Base-by-base conservation (phyloP, 2,329 filamentous ascomycete species). In the Sporothrix globosa region DNA sequence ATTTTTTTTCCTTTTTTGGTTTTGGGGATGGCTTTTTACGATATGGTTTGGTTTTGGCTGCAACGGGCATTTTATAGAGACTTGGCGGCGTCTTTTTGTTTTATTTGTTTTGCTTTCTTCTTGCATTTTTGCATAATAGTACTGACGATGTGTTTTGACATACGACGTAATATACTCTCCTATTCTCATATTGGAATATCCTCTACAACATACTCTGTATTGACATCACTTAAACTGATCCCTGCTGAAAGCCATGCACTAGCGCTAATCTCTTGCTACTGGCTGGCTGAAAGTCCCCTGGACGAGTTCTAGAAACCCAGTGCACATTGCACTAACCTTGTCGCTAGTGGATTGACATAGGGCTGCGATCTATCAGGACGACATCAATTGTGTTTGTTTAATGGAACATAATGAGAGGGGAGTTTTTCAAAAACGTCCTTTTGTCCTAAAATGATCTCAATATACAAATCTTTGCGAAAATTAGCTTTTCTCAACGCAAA, bases 71-170 rank as follows among this genome's bases (percentile, higher is more conserved):
- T 46, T 27, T 46, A 27, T 46, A 44, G 27, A 63, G 58, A 63
- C 39, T 58, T 63, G 58, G 58, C 21, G 58, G 39, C 58, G 60
- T 70, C 39, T 63, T 67, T 67, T 67, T 58, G 7, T 56, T 44
- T 10, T 7, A 2, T 58, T 63, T 52, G 19, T 13, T 67, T 48
- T 52, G 17, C 41, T 56, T 61, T 52, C 30, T 39, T n/a, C 10
- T 4, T 44, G 11, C 14, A 17, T 24, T 41, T 30, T 54, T 69
- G 30, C 21, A 27, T 54, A 44, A 6, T 11, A 19, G 50, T 44
- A 11, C 11, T 53, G 34, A 30, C 14, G 27, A 34, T 19, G 19
- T 65, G 41, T 63, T 34, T 65, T 34, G 34, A 34, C 34, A 34
- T 34, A 1, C 34, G 30, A 48, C 61, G 41, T 34, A 48, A 48